Evolutionary conservation across 257 asterid genomes (phyloP), one percentile per base, ranked within the genome.

Genomic region (Echium plantagineum): DNA sequence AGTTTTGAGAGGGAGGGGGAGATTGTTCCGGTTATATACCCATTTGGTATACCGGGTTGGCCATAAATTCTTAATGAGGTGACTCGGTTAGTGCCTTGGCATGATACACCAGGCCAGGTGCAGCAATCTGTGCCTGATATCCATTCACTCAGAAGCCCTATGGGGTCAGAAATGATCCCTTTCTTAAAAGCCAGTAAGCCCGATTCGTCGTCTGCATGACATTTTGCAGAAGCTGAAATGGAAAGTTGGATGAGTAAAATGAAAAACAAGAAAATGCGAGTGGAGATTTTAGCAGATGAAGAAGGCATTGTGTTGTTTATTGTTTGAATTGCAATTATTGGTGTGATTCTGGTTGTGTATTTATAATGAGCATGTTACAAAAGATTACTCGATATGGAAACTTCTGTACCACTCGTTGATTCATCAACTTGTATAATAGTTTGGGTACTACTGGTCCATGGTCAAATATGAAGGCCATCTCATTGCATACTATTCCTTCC

Each of bases 81-180:
- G 79, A 88, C 93, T 55, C 96, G 87, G 59, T 38, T 55, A 5
- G 60, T 68, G 6, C 38, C 21, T 21, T 8, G 66, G 78, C 96
- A 87, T 5, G 79, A 52, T 51, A 87, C 47, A 21, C 90, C 86
- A 4, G 8, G 3, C 94, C 94, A 87, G 16, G 75, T 46, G 81
- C 96, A 87, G 66, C 96, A 87, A 64, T 85, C 83, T 0, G 94
- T 77, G 65, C 94, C 96, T 15, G 78, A 64, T 28, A 63, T 83
- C 96, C 96, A 87, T 1, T 78, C 58, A 61, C 70, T 1, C 0
- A 87, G 93, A 57, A 74, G 63, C 53, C 81, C 76, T 1, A 93
- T 81, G 0, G 96, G 96, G 81, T 87, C 96, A 60, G 94, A 35
- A 8, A 57, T 72, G 56, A 85, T 87, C 15, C 82, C 93, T 24